Evolutionary conservation across 2,329 filamentous ascomycete genomes (phyloP).

Genomic region (Penicillium digitatum): DNA sequence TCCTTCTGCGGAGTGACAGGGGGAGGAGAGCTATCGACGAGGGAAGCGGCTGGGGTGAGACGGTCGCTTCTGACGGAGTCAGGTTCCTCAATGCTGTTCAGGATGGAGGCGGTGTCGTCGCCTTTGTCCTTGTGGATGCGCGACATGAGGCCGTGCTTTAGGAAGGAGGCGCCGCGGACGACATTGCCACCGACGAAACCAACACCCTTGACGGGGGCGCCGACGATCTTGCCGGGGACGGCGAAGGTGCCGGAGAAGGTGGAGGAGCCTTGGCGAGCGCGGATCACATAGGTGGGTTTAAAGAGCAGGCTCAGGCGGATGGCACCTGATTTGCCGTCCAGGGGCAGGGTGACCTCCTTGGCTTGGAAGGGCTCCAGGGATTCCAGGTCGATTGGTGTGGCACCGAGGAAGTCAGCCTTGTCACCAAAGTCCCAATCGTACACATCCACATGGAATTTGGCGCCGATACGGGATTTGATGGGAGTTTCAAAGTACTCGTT

Average conservation of each 20-base stretch:
- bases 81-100: constrained; percentile 23
- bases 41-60: constrained; percentile 21
- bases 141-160: constrained; percentile 73
- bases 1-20: constrained; percentile 32
- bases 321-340: constrained; percentile 86
- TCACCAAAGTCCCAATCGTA: constrained; percentile 97
- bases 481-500: constrained; percentile 90
- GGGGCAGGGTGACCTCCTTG: constrained; percentile 66
- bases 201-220: constrained; percentile 89
- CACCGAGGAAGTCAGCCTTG: constrained; percentile 86
- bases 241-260: constrained; percentile 91
- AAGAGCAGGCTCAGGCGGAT: constrained; percentile 83
- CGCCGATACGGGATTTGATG: constrained; percentile 76
- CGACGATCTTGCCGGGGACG: constrained; percentile 82
- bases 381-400: constrained; percentile 69
- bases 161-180: constrained; percentile 83
- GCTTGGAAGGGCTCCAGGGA: constrained; percentile 79
- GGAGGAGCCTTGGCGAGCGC: constrained; percentile 81
- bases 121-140: constrained; percentile 50
- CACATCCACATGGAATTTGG: constrained; percentile 76
- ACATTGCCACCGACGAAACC: constrained; percentile 79
- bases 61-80: constrained; percentile 13
- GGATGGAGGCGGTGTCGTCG: constrained; percentile 37
- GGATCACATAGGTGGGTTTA: constrained; percentile 84
- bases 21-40: constrained; percentile 28